phyloP scores from a whole-genome alignment of 75 land plant species.

The Larix kaempferi region DNA sequence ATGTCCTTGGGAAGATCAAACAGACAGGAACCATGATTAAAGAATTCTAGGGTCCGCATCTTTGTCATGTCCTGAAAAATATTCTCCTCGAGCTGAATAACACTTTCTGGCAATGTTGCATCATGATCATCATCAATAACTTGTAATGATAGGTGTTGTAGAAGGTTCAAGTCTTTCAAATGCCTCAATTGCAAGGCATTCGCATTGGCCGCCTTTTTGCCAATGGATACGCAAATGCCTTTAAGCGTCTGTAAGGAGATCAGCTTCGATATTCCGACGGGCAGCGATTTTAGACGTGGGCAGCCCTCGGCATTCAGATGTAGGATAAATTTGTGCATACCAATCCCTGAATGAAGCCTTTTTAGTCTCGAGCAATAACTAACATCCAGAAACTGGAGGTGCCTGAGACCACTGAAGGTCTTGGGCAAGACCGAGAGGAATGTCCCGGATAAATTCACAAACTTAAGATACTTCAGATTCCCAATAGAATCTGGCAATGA shows the following conservation, averaged over 20 bases:
- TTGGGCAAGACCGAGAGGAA: neutral
- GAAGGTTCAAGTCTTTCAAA: neutral
- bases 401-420: neutral
- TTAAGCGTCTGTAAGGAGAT: neutral
- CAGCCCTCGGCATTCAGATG: neutral
- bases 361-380: neutral
- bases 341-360: neutral
- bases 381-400: neutral
- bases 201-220: neutral
- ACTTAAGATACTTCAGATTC: neutral
- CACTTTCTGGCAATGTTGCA: neutral
- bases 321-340: neutral
- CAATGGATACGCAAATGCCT: neutral
- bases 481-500: neutral
- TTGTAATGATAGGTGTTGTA: neutral
- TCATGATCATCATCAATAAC: too few species aligned
- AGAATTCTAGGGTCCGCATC: neutral
- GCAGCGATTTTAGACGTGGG: neutral
- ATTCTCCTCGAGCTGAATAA: neutral
- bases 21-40: neutral
- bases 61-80: neutral
- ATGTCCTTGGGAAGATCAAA: neutral
- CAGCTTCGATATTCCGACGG: neutral
- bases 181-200: neutral
- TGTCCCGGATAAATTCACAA: neutral